phyloP scores from a whole-genome alignment of 2,329 filamentous ascomycete species.

The Cladosporium sp. region DNA sequence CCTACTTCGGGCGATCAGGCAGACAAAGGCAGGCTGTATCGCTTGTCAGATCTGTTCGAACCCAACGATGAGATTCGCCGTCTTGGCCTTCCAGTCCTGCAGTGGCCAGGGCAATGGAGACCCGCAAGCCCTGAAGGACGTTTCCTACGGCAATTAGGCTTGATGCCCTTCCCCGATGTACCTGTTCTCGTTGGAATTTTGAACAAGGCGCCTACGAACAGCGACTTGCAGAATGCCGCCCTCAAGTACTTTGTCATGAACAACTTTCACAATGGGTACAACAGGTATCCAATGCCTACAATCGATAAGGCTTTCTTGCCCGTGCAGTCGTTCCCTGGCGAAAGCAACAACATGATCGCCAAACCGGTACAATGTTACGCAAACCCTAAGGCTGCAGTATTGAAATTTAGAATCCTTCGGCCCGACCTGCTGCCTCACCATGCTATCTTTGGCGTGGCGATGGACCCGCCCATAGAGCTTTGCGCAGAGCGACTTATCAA shows the following conservation, averaged over 20 bases:
- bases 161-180: conserved; percentile 67
- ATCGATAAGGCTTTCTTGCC: conserved; percentile 56
- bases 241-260: conserved; percentile 80
- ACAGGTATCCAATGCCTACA: conserved; percentile 54
- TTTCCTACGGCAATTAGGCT: conserved; percentile 69
- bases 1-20: conserved; percentile 37
- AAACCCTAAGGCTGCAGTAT: conserved; percentile 68
- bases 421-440: conserved; percentile 76
- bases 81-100: conserved; percentile 69
- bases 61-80: conserved; percentile 67
- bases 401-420: conserved; percentile 76
- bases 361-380: conserved; percentile 75
- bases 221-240: conserved; percentile 62
- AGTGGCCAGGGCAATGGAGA: conserved; percentile 74
- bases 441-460: conserved; percentile 77
- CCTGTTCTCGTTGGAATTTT: conserved; percentile 76
- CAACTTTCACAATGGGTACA: conserved; percentile 74
- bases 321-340: conserved; percentile 64
- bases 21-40: conserved; percentile 51
- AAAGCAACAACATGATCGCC: conserved; percentile 52
- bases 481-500: conserved; percentile 71
- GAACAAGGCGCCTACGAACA: conserved; percentile 54
- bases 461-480: conserved; percentile 71
- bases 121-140: conserved; percentile 65
- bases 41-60: conserved; percentile 74